Conservation (phyloP, 768 basidiomycete genomes). For the Tubosaeta sp. region DNA sequence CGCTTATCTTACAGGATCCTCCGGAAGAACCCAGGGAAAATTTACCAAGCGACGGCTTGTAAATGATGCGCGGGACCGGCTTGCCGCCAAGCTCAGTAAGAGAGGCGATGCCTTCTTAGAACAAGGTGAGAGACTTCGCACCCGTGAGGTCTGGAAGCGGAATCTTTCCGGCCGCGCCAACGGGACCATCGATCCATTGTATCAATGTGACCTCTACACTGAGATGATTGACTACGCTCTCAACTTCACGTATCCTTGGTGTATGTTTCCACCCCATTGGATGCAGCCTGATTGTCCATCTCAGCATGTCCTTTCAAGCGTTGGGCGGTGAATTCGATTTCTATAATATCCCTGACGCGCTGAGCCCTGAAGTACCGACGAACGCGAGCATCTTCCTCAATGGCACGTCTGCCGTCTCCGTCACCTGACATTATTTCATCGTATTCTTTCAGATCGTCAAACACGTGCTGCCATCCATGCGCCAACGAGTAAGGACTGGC, state of each 20-base stretch:
- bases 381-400: conserved; percentile 59
- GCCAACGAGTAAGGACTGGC: conserved; percentile 55
- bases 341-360: conserved; percentile 8
- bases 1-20: background rate
- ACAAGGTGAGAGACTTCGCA: conserved; percentile 17
- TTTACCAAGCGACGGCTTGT: conserved; percentile 12
- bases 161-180: conserved; percentile 48
- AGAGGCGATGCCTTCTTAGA: conserved; percentile 14
- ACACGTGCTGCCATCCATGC: conserved; percentile 62
- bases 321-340: background rate
- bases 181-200: conserved; percentile 57
- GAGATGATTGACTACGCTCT: conserved; percentile 66
- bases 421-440: conserved; percentile 42
- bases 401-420: conserved; percentile 39
- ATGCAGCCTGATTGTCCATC: conserved; percentile 1
- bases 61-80: conserved; percentile 6
- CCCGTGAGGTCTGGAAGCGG: conserved; percentile 36
- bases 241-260: conserved; percentile 65
- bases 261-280: conserved; percentile 25
- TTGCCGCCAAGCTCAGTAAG: conserved; percentile 7
- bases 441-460: conserved; percentile 37
- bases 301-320: background rate
- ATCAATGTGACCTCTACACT: conserved; percentile 55
- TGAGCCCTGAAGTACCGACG: conserved; percentile 40
- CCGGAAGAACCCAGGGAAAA: background rate